Evolutionary conservation across 1,284 basidiomycete genomes (phyloP).

Genomic region (Wolfiporia cocos): DNA sequence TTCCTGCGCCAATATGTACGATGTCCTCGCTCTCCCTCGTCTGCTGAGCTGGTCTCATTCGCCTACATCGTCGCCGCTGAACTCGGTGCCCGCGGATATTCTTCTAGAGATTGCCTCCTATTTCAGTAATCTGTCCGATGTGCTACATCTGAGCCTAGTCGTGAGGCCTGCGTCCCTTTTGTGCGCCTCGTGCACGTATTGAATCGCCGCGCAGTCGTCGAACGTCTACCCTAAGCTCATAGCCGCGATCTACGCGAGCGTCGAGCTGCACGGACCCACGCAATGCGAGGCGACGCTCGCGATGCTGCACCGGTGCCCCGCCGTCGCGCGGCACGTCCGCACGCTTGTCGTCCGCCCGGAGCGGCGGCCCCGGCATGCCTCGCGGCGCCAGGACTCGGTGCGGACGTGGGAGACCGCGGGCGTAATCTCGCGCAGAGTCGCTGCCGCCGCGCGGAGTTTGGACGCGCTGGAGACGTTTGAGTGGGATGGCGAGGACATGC

Average conservation of each 20-base stretch:
- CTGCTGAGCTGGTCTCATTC: background rate
- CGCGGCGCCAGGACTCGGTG: conserved; percentile 9
- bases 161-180: conserved; percentile 31
- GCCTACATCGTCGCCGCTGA: conserved; percentile 4
- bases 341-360: conserved; percentile 45
- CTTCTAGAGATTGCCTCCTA: conserved; percentile 56
- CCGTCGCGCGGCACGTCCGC: conserved; percentile 59
- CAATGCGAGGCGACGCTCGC: conserved; percentile 57
- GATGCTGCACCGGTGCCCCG: conserved; percentile 49
- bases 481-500: conserved; percentile 64
- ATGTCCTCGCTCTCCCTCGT: conserved; percentile 1
- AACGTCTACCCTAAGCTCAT: conserved; percentile 44
- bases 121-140: conserved; percentile 43
- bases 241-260: conserved; percentile 51
- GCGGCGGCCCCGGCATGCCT: conserved; percentile 9
- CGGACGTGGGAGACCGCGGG: conserved; percentile 20
- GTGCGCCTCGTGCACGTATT: background rate
- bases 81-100: conserved; percentile 47
- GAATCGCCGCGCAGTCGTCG: conserved; percentile 26
- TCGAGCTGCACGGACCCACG: conserved; percentile 43
- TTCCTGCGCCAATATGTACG: conserved; percentile 3
- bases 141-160: conserved; percentile 50
- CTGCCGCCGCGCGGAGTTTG: conserved; percentile 37
- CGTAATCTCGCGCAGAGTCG: conserved; percentile 23
- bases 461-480: conserved; percentile 59